phyloP scores from a whole-genome alignment of 805 yeast species.

The Vanderwaltozyma polyspora region DNA sequence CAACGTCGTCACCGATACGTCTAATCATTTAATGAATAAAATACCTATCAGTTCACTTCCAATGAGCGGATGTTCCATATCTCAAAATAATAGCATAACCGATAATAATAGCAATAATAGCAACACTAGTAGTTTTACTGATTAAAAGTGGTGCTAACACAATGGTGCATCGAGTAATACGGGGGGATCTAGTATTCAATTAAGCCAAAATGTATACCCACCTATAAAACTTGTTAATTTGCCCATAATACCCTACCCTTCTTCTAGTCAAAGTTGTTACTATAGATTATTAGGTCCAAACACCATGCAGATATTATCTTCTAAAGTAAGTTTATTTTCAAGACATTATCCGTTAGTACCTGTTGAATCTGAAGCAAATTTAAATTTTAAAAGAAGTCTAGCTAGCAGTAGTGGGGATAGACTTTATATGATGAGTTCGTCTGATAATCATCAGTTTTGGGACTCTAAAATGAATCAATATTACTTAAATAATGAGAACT shows the following conservation, averaged over 20 bases:
- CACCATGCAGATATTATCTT: constrained; percentile 17
- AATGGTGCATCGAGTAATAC: too few species aligned
- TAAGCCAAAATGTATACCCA: too few species aligned
- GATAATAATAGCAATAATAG: not conserved
- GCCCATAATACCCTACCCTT: constrained; percentile 12
- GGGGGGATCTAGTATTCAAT: not conserved
- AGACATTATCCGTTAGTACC: constrained; percentile 26
- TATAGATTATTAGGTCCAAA: constrained; percentile 20
- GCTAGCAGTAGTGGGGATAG: too few species aligned
- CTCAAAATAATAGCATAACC: not conserved
- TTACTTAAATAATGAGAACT: constrained; percentile 40
- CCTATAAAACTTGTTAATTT: constrained; percentile 3
- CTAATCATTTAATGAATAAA: too few species aligned
- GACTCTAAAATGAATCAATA: constrained; percentile 20
- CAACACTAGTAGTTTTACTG: not conserved
- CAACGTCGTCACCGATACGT: too few species aligned
- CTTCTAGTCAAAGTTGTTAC: constrained; percentile 15
- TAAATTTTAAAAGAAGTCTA: constrained; percentile 15
- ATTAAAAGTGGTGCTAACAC: not conserved
- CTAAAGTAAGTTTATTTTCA: constrained; percentile 18
- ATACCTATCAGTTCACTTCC: too few species aligned
- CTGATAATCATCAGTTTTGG: not conserved
- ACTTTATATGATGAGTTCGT: too few species aligned
- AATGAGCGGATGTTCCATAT: too few species aligned
- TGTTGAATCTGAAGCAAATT: constrained; percentile 7